phyloP scores from a whole-genome alignment of 345 rosid genomes.

The Hibiscus tridactylites region DNA sequence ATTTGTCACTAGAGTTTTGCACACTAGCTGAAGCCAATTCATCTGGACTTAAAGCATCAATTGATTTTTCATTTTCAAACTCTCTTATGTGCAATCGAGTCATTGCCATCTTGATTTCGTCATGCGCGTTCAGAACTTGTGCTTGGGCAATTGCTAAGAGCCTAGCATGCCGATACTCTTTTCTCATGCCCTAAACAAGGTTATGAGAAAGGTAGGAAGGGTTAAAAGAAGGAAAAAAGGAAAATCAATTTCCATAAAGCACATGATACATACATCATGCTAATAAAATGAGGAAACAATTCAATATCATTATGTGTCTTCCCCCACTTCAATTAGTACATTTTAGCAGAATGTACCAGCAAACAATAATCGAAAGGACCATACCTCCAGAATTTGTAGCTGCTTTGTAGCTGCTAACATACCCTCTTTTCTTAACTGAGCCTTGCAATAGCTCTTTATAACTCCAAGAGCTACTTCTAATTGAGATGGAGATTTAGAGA shows the following conservation, averaged over 20 bases:
- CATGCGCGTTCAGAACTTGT: conserved; percentile 72
- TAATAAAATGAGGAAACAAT: neutral
- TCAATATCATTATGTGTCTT: neutral
- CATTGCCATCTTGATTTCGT: conserved; percentile 91
- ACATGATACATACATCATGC: conserved; percentile 6
- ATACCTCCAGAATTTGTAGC: conserved; percentile 73
- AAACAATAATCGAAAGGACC: conserved; percentile 6
- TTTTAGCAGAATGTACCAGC: neutral
- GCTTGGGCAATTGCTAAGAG: conserved; percentile 79
- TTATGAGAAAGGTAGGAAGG: neutral
- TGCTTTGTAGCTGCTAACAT: conserved; percentile 60
- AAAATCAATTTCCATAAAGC: conserved; percentile 13
- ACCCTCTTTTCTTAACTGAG: conserved; percentile 46
- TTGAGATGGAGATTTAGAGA: conserved; percentile 80
- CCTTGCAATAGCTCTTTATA: conserved; percentile 64
- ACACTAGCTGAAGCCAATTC: conserved; percentile 76
- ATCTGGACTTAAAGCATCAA: conserved; percentile 63
- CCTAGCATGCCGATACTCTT: conserved; percentile 80
- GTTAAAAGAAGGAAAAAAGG: conserved; percentile 11
- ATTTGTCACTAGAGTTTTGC: conserved; percentile 66
- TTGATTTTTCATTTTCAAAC: conserved; percentile 61
- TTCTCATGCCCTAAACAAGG: conserved; percentile 58
- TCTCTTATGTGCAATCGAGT: conserved; percentile 72
- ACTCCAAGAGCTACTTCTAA: conserved; percentile 85
- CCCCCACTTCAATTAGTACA: neutral